Conservation (phyloP, 306 rosid genomes). For the Oemleria cerasiformis region DNA sequence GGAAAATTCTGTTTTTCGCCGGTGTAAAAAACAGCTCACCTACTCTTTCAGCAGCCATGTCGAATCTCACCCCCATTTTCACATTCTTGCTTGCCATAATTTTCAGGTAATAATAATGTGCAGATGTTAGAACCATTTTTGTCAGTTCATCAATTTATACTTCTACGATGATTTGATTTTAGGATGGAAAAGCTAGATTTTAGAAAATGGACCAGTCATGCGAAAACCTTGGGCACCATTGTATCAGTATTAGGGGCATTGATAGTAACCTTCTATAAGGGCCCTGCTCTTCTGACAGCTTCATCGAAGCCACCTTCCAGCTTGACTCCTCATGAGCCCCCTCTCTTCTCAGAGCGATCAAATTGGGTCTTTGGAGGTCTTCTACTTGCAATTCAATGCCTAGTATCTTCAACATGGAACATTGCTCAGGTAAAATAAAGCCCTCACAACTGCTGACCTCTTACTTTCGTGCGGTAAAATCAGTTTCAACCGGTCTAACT, state of each 20-base stretch:
- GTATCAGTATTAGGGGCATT: constrained; percentile 37
- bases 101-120: constrained; percentile 38
- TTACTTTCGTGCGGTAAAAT: neutral
- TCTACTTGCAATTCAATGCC: constrained; percentile 27
- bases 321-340: neutral
- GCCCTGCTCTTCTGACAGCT: constrained; percentile 26
- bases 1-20: constrained; percentile 25
- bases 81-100: constrained; percentile 37
- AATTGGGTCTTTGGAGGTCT: constrained; percentile 41
- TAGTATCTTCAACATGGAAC: constrained; percentile 38
- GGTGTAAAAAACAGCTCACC: constrained; percentile 44
- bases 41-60: constrained; percentile 37
- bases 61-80: constrained; percentile 40
- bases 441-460: neutral
- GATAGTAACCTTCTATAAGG: constrained; percentile 41
- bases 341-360: constrained; percentile 5
- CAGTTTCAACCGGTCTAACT: neutral
- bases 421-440: constrained; percentile 33
- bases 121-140: neutral
- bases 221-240: constrained; percentile 40
- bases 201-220: constrained; percentile 27
- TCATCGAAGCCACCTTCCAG: neutral
- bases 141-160: neutral
- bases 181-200: constrained; percentile 45
- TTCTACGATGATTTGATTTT: neutral